These are phyloP conservation scores for Cryptosporidium sp. DNA, from an alignment of 169 alveolate genomes.

Conservation along the genomic window DNA sequence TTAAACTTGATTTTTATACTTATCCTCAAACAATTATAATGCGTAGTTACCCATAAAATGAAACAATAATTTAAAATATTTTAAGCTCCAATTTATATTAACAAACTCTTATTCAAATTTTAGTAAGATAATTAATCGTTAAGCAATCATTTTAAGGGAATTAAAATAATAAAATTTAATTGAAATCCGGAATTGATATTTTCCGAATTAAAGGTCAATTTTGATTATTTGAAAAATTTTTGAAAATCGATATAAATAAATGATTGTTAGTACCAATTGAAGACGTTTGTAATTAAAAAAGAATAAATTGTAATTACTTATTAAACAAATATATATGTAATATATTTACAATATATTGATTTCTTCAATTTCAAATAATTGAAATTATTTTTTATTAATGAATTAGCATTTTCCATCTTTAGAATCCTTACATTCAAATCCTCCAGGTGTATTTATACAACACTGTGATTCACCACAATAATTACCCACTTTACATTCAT, in stretches of 20 bases:
- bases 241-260: background rate
- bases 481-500: constrained; percentile 47
- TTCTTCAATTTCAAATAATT: background rate
- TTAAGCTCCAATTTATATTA: background rate
- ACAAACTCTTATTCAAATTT: no score
- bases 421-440: constrained; percentile 55
- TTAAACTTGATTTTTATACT: no score
- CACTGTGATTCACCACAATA: constrained; percentile 45
- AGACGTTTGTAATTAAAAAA: no score
- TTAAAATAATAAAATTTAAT: no score
- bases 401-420: constrained; percentile 8
- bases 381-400: background rate
- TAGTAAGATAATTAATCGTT: no score
- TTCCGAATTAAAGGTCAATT: background rate
- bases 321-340: no score
- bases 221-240: background rate
- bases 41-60: background rate
- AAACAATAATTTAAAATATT: background rate
- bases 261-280: no score
- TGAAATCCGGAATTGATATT: no score
- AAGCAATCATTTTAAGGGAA: background rate
- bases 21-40: background rate
- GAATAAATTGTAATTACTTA: no score
- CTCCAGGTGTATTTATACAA: constrained; percentile 65
- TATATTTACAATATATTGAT: background rate